These are phyloP conservation scores for Quercus mongolica DNA, from an alignment of 306 rosid genomes.

Conservation along the genomic window DNA sequence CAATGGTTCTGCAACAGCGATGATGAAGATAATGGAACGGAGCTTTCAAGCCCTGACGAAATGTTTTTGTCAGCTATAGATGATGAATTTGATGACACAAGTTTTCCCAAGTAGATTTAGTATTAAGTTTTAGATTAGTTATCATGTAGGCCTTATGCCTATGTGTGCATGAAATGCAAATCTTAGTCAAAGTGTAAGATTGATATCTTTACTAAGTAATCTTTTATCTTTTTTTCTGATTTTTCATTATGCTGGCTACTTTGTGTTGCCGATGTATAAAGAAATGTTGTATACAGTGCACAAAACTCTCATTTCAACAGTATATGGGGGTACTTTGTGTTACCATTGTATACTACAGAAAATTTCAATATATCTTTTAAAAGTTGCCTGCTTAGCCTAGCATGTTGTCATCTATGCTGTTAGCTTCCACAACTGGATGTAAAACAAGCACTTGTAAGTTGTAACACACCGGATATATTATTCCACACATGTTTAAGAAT, in stretches of 20 bases:
- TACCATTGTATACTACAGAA: too few relatives aligned
- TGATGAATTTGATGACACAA: constrained; percentile 41
- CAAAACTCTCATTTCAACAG: too few relatives aligned
- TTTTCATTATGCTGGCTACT: not conserved
- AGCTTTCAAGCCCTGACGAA: constrained; percentile 47
- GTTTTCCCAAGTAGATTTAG: not conserved
- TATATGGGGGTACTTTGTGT: too few relatives aligned
- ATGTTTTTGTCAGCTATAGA: constrained; percentile 32
- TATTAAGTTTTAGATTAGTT: not conserved
- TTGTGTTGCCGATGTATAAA: not conserved
- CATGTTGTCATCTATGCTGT: too few relatives aligned
- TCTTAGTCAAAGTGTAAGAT: not conserved
- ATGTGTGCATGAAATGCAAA: not conserved
- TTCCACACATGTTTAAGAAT: too few relatives aligned
- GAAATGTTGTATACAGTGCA: too few relatives aligned
- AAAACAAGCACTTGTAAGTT: too few relatives aligned
- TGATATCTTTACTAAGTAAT: not conserved
- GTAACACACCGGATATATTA: too few relatives aligned
- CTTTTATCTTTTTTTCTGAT: not conserved
- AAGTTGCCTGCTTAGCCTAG: too few relatives aligned
- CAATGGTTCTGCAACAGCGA: constrained; percentile 21
- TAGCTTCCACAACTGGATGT: too few relatives aligned
- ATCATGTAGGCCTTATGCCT: not conserved
- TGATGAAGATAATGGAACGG: constrained; percentile 42
- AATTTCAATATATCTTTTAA: too few relatives aligned